Evolutionary conservation across 306 rosid genomes (phyloP).

Genomic region (Vigna mungo): DNA sequence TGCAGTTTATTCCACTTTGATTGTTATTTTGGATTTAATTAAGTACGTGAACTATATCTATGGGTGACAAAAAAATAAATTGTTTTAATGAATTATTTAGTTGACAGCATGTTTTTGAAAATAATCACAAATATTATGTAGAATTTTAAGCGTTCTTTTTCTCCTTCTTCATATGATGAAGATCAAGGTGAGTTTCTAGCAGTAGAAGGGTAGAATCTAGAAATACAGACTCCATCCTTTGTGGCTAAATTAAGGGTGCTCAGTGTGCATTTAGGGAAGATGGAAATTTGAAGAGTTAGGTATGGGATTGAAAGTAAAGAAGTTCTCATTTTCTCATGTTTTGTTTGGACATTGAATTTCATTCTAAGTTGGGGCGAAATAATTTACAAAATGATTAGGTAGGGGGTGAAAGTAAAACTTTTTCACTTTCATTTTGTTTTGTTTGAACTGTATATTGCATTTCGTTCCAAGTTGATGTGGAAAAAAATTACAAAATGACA

Average conservation of each 20-base stretch:
- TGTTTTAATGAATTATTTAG: neutral
- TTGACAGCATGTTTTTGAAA: neutral
- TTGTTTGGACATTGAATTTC: conserved; percentile 3
- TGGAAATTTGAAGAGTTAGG: neutral
- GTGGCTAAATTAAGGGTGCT: neutral
- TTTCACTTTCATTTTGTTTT: neutral
- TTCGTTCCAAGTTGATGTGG: neutral
- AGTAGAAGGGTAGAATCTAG: neutral
- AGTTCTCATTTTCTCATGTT: conserved; percentile 1
- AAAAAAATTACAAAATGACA: neutral
- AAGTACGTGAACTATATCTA: conserved; percentile 8
- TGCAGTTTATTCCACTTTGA: neutral
- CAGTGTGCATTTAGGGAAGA: neutral
- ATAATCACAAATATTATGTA: neutral
- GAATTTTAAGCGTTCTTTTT: neutral
- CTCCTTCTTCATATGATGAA: neutral
- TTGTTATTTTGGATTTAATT: conserved; percentile 30
- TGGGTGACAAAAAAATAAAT: neutral
- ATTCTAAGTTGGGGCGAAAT: neutral
- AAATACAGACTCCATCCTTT: neutral
- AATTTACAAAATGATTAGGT: neutral
- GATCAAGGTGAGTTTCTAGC: neutral
- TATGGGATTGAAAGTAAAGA: conserved; percentile 13
- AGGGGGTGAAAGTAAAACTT: neutral
- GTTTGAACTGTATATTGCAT: neutral